Base-by-base conservation (phyloP, 495 filamentous ascomycete genomes). In the Lepidopterella palustris region DNA sequence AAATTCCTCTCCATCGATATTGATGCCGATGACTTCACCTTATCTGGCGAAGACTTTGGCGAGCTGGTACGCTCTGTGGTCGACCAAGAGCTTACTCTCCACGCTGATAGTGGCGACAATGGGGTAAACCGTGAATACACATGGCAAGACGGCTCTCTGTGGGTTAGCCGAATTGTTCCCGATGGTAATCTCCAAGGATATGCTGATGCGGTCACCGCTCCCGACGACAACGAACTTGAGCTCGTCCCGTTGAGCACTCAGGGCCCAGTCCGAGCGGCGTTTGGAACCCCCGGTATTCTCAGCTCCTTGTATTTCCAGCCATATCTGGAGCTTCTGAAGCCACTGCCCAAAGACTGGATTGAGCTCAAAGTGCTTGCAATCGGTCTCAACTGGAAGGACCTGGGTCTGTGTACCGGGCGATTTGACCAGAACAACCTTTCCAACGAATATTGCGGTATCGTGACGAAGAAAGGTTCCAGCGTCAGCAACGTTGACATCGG, bases 401-500 rank as follows among this genome's bases (percentile, higher is more conserved):
- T 67, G 4, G 65, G 18, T 27, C 20, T 56, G 4, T 49, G 24
- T 1, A 27, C 48, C 1, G 65, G 65, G 3, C 52, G 52, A 2
- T 4, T 58, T 27, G 64, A 67, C 31, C 2, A 13, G 23, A 39
- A 53, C 29, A 2, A 60, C 28, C 24, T 49, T 15, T 27, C 6
- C 18, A 9, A 3, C 27, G 64, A 63, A 29, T 62, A 21, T 28
- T 10, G 25, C 3, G 61, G 65, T 5, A 45, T 54, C 3, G 61
- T 64, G 6, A 55, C 42, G 1, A 27, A 18, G 24, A 15, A 0
- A 10, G 58, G 58, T 0, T 4, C 55, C 15, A 11, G 4, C 11
- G 60, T 63, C 3, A 73, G 60, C 13, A 31, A 64, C 3, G 76
- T 82, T 70, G 71, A 74, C 24, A 1, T 53, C 2, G 67, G 67